phyloP scores from a whole-genome alignment of 768 basidiomycete genomes.

The Lactarius quietus region DNA sequence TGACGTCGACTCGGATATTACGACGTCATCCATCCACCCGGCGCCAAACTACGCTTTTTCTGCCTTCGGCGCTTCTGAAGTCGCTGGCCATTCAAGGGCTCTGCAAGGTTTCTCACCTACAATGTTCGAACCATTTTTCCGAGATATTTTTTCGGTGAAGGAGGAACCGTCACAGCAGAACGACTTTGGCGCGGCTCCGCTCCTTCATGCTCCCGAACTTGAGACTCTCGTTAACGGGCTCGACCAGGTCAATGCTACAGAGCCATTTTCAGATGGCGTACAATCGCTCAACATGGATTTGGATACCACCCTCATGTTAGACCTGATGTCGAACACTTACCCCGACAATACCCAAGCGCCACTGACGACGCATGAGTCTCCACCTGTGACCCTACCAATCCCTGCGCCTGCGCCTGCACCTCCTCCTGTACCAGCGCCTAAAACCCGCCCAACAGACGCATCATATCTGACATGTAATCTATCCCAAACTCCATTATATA shows the following conservation, averaged over 20 bases:
- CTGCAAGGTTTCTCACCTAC: conserved; percentile 27
- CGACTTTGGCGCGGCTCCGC: not conserved
- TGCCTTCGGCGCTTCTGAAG: conserved; percentile 17
- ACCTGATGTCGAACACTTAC: conserved; percentile 11
- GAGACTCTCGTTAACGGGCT: not conserved
- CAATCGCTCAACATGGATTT: conserved; percentile 24
- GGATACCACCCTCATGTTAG: conserved; percentile 15
- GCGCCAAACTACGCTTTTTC: conserved; percentile 14
- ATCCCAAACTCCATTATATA: conserved; percentile 8
- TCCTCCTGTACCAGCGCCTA: not conserved
- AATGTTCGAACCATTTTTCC: conserved; percentile 35
- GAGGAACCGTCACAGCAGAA: conserved; percentile 12
- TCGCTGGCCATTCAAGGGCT: conserved; percentile 15
- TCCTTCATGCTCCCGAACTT: conserved; percentile 1
- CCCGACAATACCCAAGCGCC: conserved; percentile 1
- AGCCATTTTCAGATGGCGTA: not conserved
- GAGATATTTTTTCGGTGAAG: conserved; percentile 26
- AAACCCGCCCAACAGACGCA: not conserved
- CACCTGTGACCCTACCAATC: not conserved
- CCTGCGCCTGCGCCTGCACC: not conserved
- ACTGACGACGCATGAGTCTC: not conserved
- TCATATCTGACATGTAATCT: not conserved
- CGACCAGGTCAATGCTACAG: not conserved
- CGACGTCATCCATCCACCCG: conserved; percentile 17
- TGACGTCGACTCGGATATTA: conserved; percentile 18